phyloP scores from a whole-genome alignment of 2,329 filamentous ascomycete species.

The Trichoderma sp. region DNA sequence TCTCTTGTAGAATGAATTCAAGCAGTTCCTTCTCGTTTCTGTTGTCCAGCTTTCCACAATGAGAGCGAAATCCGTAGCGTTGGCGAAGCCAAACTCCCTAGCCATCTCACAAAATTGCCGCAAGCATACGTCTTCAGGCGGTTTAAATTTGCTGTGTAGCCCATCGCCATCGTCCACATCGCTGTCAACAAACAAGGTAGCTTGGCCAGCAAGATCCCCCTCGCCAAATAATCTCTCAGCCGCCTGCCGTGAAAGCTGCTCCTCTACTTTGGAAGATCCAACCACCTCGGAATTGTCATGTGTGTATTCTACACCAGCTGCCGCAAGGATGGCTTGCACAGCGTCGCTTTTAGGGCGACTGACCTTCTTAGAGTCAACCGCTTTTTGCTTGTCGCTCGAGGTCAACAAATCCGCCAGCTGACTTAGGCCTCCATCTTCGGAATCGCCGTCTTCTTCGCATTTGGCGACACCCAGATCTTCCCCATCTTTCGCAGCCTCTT shows the following conservation, averaged over 20 bases:
- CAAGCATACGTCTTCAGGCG: conserved; percentile 71
- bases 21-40: conserved; percentile 73
- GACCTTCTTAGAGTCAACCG: conserved; percentile 41
- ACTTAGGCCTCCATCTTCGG: conserved; percentile 69
- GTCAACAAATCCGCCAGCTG: conserved; percentile 66
- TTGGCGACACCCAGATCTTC: conserved; percentile 50
- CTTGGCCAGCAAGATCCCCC: conserved; percentile 53
- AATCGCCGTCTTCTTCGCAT: conserved; percentile 52
- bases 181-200: conserved; percentile 62
- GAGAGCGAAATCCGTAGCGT: conserved; percentile 82
- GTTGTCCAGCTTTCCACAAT: conserved; percentile 91
- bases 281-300: conserved; percentile 97
- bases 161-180: conserved; percentile 40
- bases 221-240: conserved; percentile 58
- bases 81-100: conserved; percentile 72
- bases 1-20: conserved; percentile 78
- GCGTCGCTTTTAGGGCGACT: conserved; percentile 65
- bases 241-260: conserved; percentile 76
- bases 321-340: conserved; percentile 84
- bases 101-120: conserved; percentile 94
- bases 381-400: conserved; percentile 51
- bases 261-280: conserved; percentile 89
- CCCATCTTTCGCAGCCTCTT: conserved; percentile 60
- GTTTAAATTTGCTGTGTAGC: conserved; percentile 61
- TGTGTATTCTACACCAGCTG: conserved; percentile 90